Conservation (phyloP, 306 rosid species). For the Carpinus fangiana region DNA sequence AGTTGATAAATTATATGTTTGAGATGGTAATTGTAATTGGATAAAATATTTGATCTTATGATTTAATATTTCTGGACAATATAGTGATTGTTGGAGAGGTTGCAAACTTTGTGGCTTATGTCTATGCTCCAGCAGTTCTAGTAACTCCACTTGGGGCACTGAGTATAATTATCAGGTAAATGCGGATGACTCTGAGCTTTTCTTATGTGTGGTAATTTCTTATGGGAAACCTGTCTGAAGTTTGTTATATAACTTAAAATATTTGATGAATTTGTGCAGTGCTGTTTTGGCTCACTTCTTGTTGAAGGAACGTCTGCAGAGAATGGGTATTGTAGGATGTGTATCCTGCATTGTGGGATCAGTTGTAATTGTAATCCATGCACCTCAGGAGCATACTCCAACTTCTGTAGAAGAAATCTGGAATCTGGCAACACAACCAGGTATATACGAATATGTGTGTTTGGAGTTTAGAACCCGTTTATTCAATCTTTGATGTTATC, state of each 20-base stretch:
- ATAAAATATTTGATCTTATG: slow-evolving; percentile 20
- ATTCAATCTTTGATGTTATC: neutral
- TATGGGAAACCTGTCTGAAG: slow-evolving; percentile 10
- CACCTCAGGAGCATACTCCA: slow-evolving; percentile 82
- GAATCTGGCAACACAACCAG: slow-evolving; percentile 86
- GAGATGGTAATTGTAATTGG: neutral
- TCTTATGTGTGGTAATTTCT: slow-evolving; percentile 7
- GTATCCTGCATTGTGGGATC: slow-evolving; percentile 88
- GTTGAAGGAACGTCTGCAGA: slow-evolving; percentile 70
- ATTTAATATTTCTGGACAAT: slow-evolving; percentile 20
- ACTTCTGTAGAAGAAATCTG: slow-evolving; percentile 79
- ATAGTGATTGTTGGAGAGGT: slow-evolving; percentile 91
- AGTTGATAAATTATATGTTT: neutral
- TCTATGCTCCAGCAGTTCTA: slow-evolving; percentile 90
- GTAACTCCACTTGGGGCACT: slow-evolving; percentile 97
- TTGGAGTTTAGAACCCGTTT: slow-evolving; percentile 8
- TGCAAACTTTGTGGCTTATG: slow-evolving; percentile 90
- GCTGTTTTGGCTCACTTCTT: slow-evolving; percentile 92
- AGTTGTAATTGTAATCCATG: slow-evolving; percentile 85
- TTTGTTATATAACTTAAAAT: slow-evolving; percentile 23
- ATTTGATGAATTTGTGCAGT: slow-evolving; percentile 40
- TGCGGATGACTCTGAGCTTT: slow-evolving; percentile 3
- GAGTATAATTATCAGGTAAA: slow-evolving; percentile 88
- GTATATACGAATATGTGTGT: slow-evolving; percentile 29
- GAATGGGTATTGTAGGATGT: slow-evolving; percentile 90